Evolutionary conservation across 768 basidiomycete species (phyloP).

Genomic region (Boletus patriciae): DNA sequence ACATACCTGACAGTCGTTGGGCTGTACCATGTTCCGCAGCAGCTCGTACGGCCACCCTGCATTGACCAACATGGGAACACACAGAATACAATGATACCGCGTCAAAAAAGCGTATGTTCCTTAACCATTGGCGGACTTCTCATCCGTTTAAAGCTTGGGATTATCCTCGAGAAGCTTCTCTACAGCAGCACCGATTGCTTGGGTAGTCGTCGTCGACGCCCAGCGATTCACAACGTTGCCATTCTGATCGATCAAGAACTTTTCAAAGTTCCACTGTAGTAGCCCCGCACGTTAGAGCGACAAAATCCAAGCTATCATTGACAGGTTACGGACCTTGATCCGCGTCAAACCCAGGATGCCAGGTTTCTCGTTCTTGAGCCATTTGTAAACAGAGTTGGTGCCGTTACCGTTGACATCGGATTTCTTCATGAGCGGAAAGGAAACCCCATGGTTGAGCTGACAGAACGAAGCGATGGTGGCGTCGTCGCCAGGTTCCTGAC

Average conservation of each 20-base stretch:
- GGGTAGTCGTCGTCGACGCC: conserved; percentile 74
- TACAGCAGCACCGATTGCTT: conserved; percentile 60
- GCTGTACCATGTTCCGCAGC: not conserved
- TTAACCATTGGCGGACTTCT: not conserved
- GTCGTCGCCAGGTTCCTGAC: conserved; percentile 84
- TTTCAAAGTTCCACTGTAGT: conserved; percentile 85
- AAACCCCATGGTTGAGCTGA: conserved; percentile 81
- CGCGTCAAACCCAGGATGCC: conserved; percentile 68
- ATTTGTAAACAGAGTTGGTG: conserved; percentile 82
- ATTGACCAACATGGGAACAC: not conserved
- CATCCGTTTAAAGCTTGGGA: conserved; percentile 17
- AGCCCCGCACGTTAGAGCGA: not conserved
- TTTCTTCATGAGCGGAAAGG: conserved; percentile 90
- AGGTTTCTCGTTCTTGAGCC: conserved; percentile 78
- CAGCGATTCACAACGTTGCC: conserved; percentile 75
- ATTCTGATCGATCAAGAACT: conserved; percentile 79
- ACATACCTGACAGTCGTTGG: not conserved
- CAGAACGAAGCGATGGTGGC: conserved; percentile 74
- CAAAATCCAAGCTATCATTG: not conserved
- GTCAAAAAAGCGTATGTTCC: not conserved
- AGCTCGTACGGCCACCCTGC: not conserved
- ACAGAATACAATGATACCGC: not conserved
- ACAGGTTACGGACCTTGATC: conserved; percentile 64
- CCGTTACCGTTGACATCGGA: conserved; percentile 88
- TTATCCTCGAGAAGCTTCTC: conserved; percentile 50